Evolutionary conservation across 2,329 filamentous ascomycete species (phyloP), one percentile per base, ranked within the genome.

Genomic region (Xylariaceae sp.): DNA sequence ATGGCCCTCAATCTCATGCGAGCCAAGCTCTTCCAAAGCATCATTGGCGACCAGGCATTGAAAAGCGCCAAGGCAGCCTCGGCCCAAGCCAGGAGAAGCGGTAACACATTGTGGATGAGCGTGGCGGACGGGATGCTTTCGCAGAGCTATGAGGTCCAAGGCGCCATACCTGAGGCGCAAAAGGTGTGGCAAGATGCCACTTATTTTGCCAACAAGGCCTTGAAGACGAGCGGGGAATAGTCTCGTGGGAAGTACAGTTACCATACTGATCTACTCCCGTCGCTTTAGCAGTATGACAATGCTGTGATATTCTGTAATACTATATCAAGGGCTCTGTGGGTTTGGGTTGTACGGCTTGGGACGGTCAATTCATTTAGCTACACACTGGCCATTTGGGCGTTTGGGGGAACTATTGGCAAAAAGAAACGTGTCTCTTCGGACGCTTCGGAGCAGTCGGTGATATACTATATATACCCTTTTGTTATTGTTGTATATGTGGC

Each of bases 1-100:
- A 87, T 96, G 59, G 85, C 87, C 5, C 81, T 96, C 55, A 91
- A 85, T 61, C 85, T 94, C 60, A 95, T 96, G 87, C 87, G 88
- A 49, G 84, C 81, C 65, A 82, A 85, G 48, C 87, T 96, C 65
- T 96, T 92, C 70, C 85, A 86, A 43, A 87, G 87, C 55, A 86
- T 92, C 13, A 83, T 95, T 3, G 90, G 90, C 47, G 86, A 88
- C 54, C 88, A 92, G 68, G 86, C 87, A 0, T 78, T 89, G 55
- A 91, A 91, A 72, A 88, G 86, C 65, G 86, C 87, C 4, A 79
- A 80, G 59, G 87, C 88, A 0, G 86, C 84, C 21, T 79, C 80
- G 21, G 80, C 79, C 40, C 85, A 88, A 72, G 86, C 87, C 5
- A 80, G 81, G 59, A 81, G 82, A 67, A 87, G 84, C 61, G 85